A percentile compares a stretch with the other conserved stretches of the same genome.
phyloP scores from a whole-genome alignment of 345 rosid species.

The Lenwebbia sp. region DNA sequence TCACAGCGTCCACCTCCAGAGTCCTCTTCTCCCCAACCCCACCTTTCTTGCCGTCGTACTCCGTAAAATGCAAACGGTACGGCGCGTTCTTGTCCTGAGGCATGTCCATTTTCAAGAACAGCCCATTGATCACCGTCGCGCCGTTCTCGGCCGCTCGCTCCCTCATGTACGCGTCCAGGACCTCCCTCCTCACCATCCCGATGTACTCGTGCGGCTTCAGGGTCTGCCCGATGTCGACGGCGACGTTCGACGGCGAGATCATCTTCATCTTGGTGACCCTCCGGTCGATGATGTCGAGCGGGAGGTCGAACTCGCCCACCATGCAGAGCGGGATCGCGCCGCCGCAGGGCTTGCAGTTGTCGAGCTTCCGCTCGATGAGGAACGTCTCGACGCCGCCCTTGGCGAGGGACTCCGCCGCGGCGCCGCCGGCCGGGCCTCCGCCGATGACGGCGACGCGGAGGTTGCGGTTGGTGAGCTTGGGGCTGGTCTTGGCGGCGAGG shows the following conservation, averaged over 20 bases:
- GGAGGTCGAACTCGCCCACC: constrained; percentile 97
- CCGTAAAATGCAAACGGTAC: constrained; percentile 69
- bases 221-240: constrained; percentile 93
- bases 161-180: constrained; percentile 62
- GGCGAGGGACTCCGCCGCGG: constrained; percentile 74
- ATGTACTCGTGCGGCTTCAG: constrained; percentile 94
- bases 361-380: constrained; percentile 81
- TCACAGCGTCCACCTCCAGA: constrained; percentile 84
- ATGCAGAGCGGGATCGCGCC: constrained; percentile 93
- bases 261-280: constrained; percentile 88
- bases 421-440: constrained; percentile 87
- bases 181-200: constrained; percentile 92
- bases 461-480: constrained; percentile 52
- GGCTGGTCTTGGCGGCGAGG: constrained; percentile 45
- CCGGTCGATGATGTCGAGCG: constrained; percentile 82
- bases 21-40: constrained; percentile 61
- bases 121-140: constrained; percentile 68
- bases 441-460: constrained; percentile 90
- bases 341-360: constrained; percentile 93
- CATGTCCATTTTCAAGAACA: constrained; percentile 79
- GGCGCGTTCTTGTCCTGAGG: constrained; percentile 42
- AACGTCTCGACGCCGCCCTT: constrained; percentile 81
- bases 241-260: constrained; percentile 92
- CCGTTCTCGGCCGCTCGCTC: constrained; percentile 70
- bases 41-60: constrained; percentile 65